Conservation (phyloP, 345 rosid species). For the Citrus glauca region DNA sequence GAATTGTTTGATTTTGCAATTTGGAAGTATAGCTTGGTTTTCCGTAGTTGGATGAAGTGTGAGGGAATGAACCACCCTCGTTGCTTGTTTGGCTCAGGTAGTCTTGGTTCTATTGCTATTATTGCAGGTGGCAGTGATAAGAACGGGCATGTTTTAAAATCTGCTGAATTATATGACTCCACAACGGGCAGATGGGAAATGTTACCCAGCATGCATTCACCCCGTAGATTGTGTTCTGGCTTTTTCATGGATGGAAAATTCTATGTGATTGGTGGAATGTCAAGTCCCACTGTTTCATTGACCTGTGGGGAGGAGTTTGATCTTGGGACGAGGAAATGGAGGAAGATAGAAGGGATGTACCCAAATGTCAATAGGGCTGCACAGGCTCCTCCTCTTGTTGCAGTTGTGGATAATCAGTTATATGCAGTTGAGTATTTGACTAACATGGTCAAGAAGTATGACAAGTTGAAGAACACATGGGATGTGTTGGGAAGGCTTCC, state of each 20-base stretch:
- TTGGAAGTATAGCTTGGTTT: constrained; percentile 67
- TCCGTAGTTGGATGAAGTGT: constrained; percentile 58
- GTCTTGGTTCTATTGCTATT: constrained; percentile 58
- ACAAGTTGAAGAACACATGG: constrained; percentile 62
- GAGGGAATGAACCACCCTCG: constrained; percentile 68
- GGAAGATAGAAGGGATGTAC: constrained; percentile 67
- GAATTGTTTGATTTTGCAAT: constrained; percentile 65
- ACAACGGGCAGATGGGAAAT: constrained; percentile 61
- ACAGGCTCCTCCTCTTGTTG: constrained; percentile 86
- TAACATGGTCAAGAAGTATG: constrained; percentile 75
- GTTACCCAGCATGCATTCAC: constrained; percentile 65
- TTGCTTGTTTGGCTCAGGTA: constrained; percentile 77
- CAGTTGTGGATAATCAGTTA: constrained; percentile 66
- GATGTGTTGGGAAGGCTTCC: constrained; percentile 76
- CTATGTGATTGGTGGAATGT: constrained; percentile 78
- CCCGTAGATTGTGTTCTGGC: constrained; percentile 71
- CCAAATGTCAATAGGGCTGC: constrained; percentile 73
- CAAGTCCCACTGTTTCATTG: constrained; percentile 51
- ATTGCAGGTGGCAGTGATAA: constrained; percentile 76
- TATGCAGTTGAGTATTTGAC: constrained; percentile 66
- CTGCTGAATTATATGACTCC: constrained; percentile 72
- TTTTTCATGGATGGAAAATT: constrained; percentile 83
- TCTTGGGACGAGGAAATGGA: constrained; percentile 61
- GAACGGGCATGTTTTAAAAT: constrained; percentile 49
- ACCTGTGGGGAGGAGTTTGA: constrained; percentile 74